Evolutionary conservation across 2,329 filamentous ascomycete species (phyloP).

Genomic region (Penicillium vulpinum): DNA sequence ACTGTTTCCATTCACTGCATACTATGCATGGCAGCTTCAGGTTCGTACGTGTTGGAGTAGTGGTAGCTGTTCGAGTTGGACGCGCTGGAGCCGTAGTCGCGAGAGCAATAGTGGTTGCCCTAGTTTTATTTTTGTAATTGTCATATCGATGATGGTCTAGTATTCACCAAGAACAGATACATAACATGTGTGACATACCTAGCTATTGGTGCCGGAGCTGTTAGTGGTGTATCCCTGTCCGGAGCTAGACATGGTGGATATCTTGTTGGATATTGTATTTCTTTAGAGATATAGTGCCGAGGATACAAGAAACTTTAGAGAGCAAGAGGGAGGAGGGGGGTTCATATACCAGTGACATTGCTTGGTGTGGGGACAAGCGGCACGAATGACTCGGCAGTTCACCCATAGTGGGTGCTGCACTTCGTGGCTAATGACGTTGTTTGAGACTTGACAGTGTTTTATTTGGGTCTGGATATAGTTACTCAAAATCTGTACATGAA

Average conservation of each 20-base stretch:
- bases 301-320: background rate
- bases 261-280: background rate
- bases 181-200: conserved; percentile 47
- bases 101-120: conserved; percentile 69
- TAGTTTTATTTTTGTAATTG: conserved; percentile 28
- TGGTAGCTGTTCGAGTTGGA: conserved; percentile 59
- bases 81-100: conserved; percentile 61
- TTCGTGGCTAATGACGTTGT: background rate
- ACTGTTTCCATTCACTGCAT: background rate
- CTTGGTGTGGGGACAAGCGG: background rate
- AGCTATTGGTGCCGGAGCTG: conserved; percentile 60
- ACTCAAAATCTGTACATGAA: background rate
- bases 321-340: background rate
- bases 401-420: background rate
- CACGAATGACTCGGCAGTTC: background rate
- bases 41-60: conserved; percentile 63
- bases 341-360: background rate
- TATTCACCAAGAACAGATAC: background rate
- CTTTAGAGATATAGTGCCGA: background rate
- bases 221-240: conserved; percentile 41
- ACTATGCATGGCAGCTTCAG: background rate
- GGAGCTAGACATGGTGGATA: conserved; percentile 17
- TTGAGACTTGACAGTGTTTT: background rate
- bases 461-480: background rate
- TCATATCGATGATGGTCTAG: background rate